Conservation (phyloP, 257 asterid species). For the Cinchona pubescens region DNA sequence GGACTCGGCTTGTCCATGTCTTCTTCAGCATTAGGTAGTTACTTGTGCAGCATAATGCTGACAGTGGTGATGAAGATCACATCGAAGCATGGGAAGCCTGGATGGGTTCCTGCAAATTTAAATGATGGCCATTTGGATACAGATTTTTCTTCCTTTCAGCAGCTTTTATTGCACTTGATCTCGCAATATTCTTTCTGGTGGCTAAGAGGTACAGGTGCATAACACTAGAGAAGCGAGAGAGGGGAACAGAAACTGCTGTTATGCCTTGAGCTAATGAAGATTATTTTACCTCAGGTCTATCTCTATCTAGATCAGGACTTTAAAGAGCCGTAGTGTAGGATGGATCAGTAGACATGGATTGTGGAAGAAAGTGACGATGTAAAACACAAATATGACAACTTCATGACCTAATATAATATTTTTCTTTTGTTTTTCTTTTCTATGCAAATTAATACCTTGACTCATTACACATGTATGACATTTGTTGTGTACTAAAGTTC, state of each 20-base stretch:
- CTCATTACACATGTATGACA: not conserved
- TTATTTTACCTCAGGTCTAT: not conserved
- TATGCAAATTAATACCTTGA: not conserved
- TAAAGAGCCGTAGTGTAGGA: not conserved
- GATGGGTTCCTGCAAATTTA: constrained; percentile 71
- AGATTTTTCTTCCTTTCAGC: constrained; percentile 76
- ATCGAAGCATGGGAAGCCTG: constrained; percentile 58
- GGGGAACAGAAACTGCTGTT: constrained; percentile 25
- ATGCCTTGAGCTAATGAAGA: constrained; percentile 24
- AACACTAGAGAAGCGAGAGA: constrained; percentile 43
- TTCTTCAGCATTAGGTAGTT: constrained; percentile 77
- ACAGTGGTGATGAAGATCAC: constrained; percentile 62
- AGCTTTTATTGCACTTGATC: constrained; percentile 54
- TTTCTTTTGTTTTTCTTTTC: not conserved
- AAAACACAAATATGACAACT: not conserved
- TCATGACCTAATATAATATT: not conserved
- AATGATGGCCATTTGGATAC: constrained; percentile 84
- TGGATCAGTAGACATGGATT: not conserved
- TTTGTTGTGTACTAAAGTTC: not conserved
- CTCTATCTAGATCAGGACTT: not conserved
- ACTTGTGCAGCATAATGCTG: constrained; percentile 55
- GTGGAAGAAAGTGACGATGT: not conserved
- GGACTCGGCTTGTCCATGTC: constrained; percentile 82
- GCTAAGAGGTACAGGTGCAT: constrained; percentile 68
- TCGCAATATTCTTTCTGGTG: constrained; percentile 48